These are phyloP conservation scores for Talaromyces albobiverticillius DNA, from an alignment of 2,329 filamentous ascomycete species.

Conservation along the genomic window DNA sequence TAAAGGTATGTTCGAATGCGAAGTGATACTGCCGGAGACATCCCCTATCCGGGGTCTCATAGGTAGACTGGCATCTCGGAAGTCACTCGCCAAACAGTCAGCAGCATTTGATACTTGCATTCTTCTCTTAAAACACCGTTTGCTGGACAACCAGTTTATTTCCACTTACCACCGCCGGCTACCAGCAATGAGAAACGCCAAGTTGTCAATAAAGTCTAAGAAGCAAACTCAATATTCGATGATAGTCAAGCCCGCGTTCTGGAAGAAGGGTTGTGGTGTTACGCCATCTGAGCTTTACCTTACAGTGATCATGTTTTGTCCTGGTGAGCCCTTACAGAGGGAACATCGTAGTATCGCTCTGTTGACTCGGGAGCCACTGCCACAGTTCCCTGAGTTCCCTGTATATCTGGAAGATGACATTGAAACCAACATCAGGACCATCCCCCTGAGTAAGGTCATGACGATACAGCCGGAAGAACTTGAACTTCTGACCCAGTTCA, in stretches of 20 bases:
- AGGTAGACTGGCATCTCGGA: constrained; percentile 65
- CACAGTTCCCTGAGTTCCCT: constrained; percentile 63
- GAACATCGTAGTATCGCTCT: constrained; percentile 65
- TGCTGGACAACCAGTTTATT: constrained; percentile 71
- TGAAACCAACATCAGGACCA: constrained; percentile 57
- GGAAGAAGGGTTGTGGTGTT: constrained; percentile 52
- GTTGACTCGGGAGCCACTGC: constrained; percentile 65
- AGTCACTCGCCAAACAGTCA: constrained; percentile 78
- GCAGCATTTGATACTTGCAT: constrained; percentile 84
- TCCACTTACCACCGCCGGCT: constrained; percentile 69
- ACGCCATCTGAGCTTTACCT: constrained; percentile 57
- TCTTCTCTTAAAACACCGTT: constrained; percentile 61
- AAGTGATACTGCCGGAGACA: constrained; percentile 72
- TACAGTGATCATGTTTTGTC: constrained; percentile 59
- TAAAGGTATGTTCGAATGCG: constrained; percentile 65
- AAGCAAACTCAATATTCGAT: constrained; percentile 72
- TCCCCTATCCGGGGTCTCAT: constrained; percentile 67
- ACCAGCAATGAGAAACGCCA: constrained; percentile 82
- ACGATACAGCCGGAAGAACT: constrained; percentile 42
- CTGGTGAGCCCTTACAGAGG: constrained; percentile 56
- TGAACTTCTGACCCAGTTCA: constrained; percentile 65
- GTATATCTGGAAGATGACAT: constrained; percentile 68
- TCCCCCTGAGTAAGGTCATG: constrained; percentile 39
- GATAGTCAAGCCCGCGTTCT: constrained; percentile 73
- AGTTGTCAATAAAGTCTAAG: constrained; percentile 75